phyloP scores from a whole-genome alignment of 108 stramenopile genomes.

The Nitzschia sp. region DNA sequence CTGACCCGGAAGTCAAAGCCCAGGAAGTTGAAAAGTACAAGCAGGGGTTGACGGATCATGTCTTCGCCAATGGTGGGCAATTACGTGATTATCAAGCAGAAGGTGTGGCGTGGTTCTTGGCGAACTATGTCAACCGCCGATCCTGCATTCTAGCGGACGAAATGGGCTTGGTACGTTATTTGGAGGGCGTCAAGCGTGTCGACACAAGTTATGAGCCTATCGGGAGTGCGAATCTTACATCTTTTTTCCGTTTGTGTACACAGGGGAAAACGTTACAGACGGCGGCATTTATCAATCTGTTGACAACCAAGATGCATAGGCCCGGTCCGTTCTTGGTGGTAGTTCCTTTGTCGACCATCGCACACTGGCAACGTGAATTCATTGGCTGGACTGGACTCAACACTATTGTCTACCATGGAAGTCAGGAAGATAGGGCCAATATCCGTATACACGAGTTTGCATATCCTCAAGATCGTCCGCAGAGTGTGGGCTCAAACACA shows the following conservation, averaged over 20 bases:
- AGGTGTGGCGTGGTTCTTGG: conserved; percentile 91
- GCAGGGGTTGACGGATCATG: conserved; percentile 44
- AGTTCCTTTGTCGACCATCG: conserved; percentile 91
- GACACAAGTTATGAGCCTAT: no score
- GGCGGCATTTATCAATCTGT: conserved; percentile 70
- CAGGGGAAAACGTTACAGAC: conserved; percentile 86
- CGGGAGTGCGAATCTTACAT: background rate
- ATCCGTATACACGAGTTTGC: conserved; percentile 87
- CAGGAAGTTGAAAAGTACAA: conserved; percentile 55
- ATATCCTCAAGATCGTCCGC: conserved; percentile 64
- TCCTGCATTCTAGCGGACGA: conserved; percentile 94
- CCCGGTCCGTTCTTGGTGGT: conserved; percentile 87
- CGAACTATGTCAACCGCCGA: conserved; percentile 76
- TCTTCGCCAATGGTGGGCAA: conserved; percentile 80
- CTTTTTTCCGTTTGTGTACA: background rate
- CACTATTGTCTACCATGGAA: conserved; percentile 95
- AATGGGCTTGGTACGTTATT: conserved; percentile 89
- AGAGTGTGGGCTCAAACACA: conserved; percentile 55
- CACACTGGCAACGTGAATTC: conserved; percentile 96
- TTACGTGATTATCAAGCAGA: conserved; percentile 94
- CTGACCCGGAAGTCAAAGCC: conserved; percentile 34
- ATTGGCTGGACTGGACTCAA: conserved; percentile 91
- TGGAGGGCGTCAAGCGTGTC: background rate
- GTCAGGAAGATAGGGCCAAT: conserved; percentile 67
- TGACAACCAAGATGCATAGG: conserved; percentile 50